These are phyloP conservation scores for Alternaria triticimaculans DNA, from an alignment of 2,329 filamentous ascomycete species.

Conservation along the genomic window DNA sequence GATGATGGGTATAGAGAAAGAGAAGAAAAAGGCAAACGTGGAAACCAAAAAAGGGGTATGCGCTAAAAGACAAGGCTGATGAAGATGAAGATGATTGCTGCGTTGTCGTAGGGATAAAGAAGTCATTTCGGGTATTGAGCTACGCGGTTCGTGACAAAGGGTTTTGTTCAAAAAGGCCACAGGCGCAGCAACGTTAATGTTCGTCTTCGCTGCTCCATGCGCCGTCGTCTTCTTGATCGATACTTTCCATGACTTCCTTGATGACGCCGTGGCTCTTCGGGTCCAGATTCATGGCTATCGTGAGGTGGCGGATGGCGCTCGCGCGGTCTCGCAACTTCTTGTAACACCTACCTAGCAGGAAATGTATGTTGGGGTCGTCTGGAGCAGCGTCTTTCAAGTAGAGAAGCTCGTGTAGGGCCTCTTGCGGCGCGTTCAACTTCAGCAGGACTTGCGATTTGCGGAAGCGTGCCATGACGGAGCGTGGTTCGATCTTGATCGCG, in stretches of 20 bases:
- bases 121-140: not conserved
- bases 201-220: conserved; percentile 46
- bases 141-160: not conserved
- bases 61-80: conserved; percentile 2
- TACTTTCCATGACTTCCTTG: conserved; percentile 93
- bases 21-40: not conserved
- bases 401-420: conserved; percentile 81
- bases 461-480: conserved; percentile 83
- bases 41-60: not conserved
- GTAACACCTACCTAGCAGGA: conserved; percentile 81
- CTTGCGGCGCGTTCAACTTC: conserved; percentile 71
- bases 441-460: conserved; percentile 90
- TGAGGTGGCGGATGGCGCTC: conserved; percentile 90
- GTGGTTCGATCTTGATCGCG: conserved; percentile 81
- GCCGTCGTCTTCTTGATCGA: conserved; percentile 73
- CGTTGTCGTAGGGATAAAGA: not conserved
- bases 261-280: conserved; percentile 95
- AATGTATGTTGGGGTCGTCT: conserved; percentile 95
- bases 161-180: not conserved
- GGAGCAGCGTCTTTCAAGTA: conserved; percentile 90
- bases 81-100: not conserved
- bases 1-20: conserved; percentile 4
- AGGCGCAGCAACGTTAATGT: conserved; percentile 15
- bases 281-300: conserved; percentile 92
- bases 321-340: conserved; percentile 67